Base-by-base conservation (phyloP, 2,329 filamentous ascomycete species). In the Ceratocystis lukuohia region DNA sequence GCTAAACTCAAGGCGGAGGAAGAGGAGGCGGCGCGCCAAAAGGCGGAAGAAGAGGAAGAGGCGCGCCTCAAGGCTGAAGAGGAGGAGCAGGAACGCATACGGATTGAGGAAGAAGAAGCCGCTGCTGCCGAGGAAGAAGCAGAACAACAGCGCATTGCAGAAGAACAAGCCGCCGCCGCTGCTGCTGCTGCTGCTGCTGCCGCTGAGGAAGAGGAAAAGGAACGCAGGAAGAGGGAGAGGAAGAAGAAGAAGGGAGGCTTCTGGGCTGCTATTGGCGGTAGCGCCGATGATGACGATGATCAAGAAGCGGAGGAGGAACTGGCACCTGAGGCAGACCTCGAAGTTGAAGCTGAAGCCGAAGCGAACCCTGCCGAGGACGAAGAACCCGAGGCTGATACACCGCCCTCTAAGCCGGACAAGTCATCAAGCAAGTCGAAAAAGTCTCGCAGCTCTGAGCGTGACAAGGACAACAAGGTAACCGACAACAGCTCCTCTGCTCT, bases 351-450 rank as follows among this genome's bases (percentile, higher is more conserved):
- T 10, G 70, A 71, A 56, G 69, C 71, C 2, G 73, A 53, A 25
- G 48, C 1, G 5, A 50, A 15, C 3, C 22, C 48, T 25, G 22
- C 22, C 10, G 48, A 53, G 7, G 48, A 28, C 5, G 48, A 73
- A 22, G 61, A 63, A 20, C 20, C 46, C 12, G 62, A 64, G 28
- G n/a, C 46, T 69, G 71, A n/a, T 70, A 69, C 30, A 66, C 70
- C 5, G 71, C 71, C 61, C 68, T 69, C 53, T 28, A 48, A 33
- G 66, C 65, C 8, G 57, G 46, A 37, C n/a, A 64, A 28, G 57
- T 48, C 37, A 41, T 41, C 75, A 69, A 78, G 77, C 69, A 77
- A 75, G 68, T 74, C 76, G 68, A 77, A 75, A 69, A 74, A 71
- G 59, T 70, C 72, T 25, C 56, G 56, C 56, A 59, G 56, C 28